A percentile compares a stretch with the other conserved stretches of the same genome.
Conservation (phyloP, 371 early-diverging fungal species). For the Saksenaea vasiformis region DNA sequence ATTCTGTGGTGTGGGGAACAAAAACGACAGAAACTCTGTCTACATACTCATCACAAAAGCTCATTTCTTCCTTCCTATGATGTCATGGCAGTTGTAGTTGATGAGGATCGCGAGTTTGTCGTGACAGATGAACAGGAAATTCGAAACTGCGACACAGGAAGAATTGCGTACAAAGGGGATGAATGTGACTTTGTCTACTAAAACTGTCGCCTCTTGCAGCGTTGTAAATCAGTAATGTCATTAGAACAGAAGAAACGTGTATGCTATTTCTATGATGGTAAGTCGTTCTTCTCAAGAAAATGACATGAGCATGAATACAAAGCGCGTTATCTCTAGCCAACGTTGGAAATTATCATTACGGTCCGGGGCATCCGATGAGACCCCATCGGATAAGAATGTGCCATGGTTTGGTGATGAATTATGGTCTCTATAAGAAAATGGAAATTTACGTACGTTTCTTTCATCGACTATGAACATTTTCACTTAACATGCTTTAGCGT, state of each 20-base stretch:
- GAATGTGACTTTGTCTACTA: too few species aligned
- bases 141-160: too few species aligned
- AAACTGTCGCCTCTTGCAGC: neutral
- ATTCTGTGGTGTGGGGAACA: too few species aligned
- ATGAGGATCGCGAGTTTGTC: too few species aligned
- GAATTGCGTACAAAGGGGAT: too few species aligned
- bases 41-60: too few species aligned
- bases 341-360: constrained; percentile 72
- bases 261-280: constrained; percentile 61
- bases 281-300: neutral
- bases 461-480: neutral
- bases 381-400: constrained; percentile 94
- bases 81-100: too few species aligned
- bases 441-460: constrained; percentile 46
- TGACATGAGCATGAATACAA: neutral
- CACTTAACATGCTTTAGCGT: constrained; percentile 25
- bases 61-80: too few species aligned
- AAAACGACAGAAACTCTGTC: too few species aligned
- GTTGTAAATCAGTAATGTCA: constrained; percentile 24
- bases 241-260: constrained; percentile 52
- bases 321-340: constrained; percentile 34
- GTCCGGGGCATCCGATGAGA: constrained; percentile 94
- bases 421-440: constrained; percentile 90
- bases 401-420: constrained; percentile 89
- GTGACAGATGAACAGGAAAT: too few species aligned